These are phyloP conservation scores for Mycena rosella DNA, from an alignment of 768 basidiomycete genomes.

Conservation along the genomic window DNA sequence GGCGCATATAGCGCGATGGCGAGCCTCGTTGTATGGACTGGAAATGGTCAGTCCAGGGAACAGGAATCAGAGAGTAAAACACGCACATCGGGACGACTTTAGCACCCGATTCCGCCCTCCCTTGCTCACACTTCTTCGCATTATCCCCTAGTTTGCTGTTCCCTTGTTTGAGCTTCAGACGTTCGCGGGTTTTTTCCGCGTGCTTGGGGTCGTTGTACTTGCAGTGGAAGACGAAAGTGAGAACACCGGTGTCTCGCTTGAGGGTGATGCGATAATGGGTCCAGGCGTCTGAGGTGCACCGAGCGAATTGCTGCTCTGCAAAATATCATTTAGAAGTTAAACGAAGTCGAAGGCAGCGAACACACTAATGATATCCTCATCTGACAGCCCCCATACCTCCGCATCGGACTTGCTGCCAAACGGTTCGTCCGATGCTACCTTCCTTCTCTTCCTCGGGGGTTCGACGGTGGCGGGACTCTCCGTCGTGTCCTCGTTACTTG, in stretches of 20 bases:
- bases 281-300: slow-evolving; percentile 5
- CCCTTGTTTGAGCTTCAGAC: slow-evolving; percentile 16
- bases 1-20: slow-evolving; percentile 34
- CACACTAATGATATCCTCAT: slow-evolving; percentile 18
- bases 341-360: neutral
- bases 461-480: too few species aligned
- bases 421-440: too few species aligned
- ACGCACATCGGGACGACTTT: neutral
- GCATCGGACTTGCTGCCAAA: too few species aligned
- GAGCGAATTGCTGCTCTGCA: slow-evolving; percentile 15
- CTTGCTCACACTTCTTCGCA: too few species aligned
- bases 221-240: slow-evolving; percentile 10
- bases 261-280: slow-evolving; percentile 17
- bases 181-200: neutral
- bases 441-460: too few species aligned
- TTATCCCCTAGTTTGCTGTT: slow-evolving; percentile 8
- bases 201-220: too few species aligned
- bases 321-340: neutral
- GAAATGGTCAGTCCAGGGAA: too few species aligned
- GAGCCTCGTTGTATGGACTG: slow-evolving; percentile 27
- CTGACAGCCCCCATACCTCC: slow-evolving; percentile 6
- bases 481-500: too few species aligned
- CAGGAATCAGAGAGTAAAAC: neutral
- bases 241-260: slow-evolving; percentile 1
- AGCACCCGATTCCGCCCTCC: neutral